A percentile compares a stretch with the other conserved stretches of the same genome.
Evolutionary conservation across 805 yeast species (phyloP).

Genomic region (Yarrowia sp.): DNA sequence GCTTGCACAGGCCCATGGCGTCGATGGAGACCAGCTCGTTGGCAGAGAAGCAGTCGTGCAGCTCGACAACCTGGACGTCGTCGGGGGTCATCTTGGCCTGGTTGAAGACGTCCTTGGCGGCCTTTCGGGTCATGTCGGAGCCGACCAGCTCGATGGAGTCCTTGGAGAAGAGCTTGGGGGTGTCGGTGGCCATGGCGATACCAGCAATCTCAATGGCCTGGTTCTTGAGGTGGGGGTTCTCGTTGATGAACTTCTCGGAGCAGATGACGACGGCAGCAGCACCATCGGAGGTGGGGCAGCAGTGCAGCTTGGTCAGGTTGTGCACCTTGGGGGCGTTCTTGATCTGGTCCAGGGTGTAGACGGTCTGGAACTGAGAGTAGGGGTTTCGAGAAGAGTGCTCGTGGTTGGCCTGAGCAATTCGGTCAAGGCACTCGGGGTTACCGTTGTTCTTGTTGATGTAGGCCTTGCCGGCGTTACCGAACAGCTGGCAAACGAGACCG

Average conservation of each 20-base stretch:
- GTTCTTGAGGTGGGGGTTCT: conserved; percentile 31
- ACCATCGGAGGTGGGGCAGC: conserved; percentile 37
- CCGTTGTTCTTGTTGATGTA: conserved; percentile 31
- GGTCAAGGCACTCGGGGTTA: conserved; percentile 31
- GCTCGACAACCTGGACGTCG: conserved; percentile 35
- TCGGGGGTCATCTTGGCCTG: conserved; percentile 32
- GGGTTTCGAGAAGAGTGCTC: conserved; percentile 35
- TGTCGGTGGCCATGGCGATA: conserved; percentile 33
- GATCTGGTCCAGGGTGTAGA: conserved; percentile 34
- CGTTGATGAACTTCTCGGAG: conserved; percentile 32
- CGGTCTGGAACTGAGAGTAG: conserved; percentile 33
- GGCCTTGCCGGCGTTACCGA: conserved; percentile 34
- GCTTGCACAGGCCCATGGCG: conserved; percentile 33
- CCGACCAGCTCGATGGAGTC: conserved; percentile 33
- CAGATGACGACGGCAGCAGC: conserved; percentile 35
- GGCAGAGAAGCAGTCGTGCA: conserved; percentile 36
- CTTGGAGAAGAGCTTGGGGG: conserved; percentile 30
- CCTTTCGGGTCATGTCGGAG: conserved; percentile 32
- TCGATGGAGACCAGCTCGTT: conserved; percentile 34
- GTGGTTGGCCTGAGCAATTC: conserved; percentile 34
- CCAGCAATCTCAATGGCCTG: conserved; percentile 35
- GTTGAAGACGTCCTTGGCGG: conserved; percentile 29
- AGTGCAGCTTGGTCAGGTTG: conserved; percentile 33
- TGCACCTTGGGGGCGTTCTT: conserved; percentile 32
- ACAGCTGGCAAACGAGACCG: conserved; percentile 33